These are phyloP conservation scores for Penicillium sclerotigenum DNA, from an alignment of 2,329 filamentous ascomycete genomes.

Conservation along the genomic window DNA sequence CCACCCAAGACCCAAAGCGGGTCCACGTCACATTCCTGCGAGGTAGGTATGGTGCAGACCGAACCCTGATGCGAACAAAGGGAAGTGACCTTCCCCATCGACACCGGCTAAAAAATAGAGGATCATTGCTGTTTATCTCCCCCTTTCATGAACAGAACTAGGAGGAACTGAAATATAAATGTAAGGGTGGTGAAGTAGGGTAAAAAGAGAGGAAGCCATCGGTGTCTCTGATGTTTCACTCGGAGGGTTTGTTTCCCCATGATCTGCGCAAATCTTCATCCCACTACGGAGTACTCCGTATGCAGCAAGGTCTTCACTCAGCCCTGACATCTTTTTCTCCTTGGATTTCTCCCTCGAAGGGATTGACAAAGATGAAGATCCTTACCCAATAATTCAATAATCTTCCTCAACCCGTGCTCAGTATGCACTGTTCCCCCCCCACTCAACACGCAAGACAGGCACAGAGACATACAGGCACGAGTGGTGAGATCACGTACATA, in stretches of 20 bases:
- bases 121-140: slow-evolving; percentile 1
- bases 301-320: neutral
- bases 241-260: neutral
- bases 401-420: slow-evolving; percentile 6
- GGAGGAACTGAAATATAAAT: neutral
- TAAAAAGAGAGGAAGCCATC: neutral
- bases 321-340: neutral
- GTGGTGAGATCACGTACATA: slow-evolving; percentile 6
- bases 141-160: neutral
- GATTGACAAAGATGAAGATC: neutral
- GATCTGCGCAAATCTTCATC: slow-evolving; percentile 1
- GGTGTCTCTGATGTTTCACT: slow-evolving; percentile 7
- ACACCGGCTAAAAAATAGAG: neutral
- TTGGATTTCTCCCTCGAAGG: neutral
- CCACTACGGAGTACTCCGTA: too few relatives aligned
- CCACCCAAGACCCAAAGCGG: neutral
- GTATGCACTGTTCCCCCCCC: neutral
- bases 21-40: slow-evolving; percentile 8
- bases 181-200: slow-evolving; percentile 7
- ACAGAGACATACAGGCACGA: slow-evolving; percentile 6
- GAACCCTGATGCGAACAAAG: neutral
- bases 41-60: neutral
- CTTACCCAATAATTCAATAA: slow-evolving; percentile 3
- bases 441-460: slow-evolving; percentile 5
- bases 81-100: neutral